These are phyloP conservation scores for Pseudocercospora fuligena DNA, from an alignment of 2,329 filamentous ascomycete species.

Conservation along the genomic window DNA sequence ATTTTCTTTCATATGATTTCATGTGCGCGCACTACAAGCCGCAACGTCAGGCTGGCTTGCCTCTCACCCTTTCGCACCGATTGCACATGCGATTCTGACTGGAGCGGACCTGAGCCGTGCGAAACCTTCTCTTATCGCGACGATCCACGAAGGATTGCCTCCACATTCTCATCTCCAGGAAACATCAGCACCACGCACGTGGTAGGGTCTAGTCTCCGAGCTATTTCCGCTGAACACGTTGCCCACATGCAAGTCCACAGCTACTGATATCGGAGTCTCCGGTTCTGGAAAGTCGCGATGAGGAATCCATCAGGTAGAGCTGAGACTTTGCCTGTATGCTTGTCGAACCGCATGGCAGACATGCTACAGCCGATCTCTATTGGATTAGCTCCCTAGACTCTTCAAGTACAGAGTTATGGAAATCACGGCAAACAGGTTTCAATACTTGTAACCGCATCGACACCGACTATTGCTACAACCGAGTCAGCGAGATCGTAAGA, in stretches of 20 bases:
- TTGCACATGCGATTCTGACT: background rate
- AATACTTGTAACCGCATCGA: background rate
- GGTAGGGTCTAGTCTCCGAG: slow-evolving; percentile 1
- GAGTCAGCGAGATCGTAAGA: background rate
- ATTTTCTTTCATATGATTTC: slow-evolving; percentile 8
- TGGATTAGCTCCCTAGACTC: background rate
- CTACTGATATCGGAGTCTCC: background rate
- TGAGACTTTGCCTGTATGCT: background rate
- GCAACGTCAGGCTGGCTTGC: background rate
- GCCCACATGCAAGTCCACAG: background rate
- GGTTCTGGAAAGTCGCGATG: background rate
- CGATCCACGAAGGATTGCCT: slow-evolving; percentile 3
- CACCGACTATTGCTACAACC: background rate
- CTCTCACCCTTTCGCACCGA: background rate
- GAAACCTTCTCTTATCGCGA: slow-evolving; percentile 4
- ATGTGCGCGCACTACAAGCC: background rate
- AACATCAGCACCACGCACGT: slow-evolving; percentile 3
- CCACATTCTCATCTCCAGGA: slow-evolving; percentile 7
- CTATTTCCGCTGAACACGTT: background rate
- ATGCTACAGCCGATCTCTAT: background rate
- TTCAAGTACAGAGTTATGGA: background rate
- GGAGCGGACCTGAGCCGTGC: slow-evolving; percentile 5
- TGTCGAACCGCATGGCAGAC: background rate
- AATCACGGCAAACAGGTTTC: background rate
- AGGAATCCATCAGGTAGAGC: background rate